Conservation (phyloP, 306 rosid species). For the Delonix regia region DNA sequence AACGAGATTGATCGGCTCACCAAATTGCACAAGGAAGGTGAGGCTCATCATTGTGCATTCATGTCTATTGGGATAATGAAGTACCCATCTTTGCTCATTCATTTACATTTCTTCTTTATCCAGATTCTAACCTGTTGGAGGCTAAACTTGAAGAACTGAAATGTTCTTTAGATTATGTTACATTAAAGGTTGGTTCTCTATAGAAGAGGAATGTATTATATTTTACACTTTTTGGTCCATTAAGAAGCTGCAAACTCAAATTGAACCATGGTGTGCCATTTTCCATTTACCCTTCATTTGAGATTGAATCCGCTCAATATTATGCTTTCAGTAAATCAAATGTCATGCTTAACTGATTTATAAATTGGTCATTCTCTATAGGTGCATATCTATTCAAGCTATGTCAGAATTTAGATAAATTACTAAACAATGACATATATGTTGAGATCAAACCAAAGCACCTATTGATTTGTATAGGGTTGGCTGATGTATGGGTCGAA, state of each 20-base stretch:
- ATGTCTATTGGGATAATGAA: background rate
- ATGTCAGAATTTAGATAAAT: background rate
- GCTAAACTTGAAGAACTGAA: constrained; percentile 61
- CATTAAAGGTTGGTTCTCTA: constrained; percentile 61
- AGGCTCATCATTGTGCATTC: background rate
- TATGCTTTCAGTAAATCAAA: background rate
- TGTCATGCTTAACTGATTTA: background rate
- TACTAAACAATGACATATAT: background rate
- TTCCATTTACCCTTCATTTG: background rate
- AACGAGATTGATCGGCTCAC: constrained; percentile 60
- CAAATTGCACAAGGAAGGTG: constrained; percentile 53
- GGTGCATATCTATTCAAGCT: background rate
- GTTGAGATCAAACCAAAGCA: background rate
- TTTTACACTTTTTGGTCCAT: constrained; percentile 1
- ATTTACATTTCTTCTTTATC: constrained; percentile 15
- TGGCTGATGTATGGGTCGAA: background rate
- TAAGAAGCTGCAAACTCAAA: background rate
- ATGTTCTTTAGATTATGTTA: constrained; percentile 48
- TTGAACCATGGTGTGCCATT: background rate
- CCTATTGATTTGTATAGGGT: background rate
- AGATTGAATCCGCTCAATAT: background rate
- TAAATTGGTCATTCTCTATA: background rate
- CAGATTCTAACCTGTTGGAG: constrained; percentile 61
- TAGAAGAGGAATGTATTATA: background rate
- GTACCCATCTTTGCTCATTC: background rate